These are phyloP conservation scores for Dioscorea alata DNA, from an alignment of 106 monocot species.

Conservation along the genomic window DNA sequence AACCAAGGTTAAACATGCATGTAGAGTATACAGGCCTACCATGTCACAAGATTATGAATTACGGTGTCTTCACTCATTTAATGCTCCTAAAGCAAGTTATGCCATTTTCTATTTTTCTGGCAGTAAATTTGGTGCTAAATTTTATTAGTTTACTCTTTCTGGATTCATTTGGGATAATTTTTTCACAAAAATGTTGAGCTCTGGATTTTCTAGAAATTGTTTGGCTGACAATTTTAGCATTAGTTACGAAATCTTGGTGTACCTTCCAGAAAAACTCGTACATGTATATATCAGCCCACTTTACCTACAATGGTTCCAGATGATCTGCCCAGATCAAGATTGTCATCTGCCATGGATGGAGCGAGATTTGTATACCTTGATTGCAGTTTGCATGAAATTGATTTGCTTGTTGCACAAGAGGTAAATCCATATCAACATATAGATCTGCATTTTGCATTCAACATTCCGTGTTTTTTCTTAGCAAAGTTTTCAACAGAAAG, in stretches of 20 bases:
- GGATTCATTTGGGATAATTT: not conserved
- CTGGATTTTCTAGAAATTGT: not conserved
- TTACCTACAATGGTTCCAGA: constrained; percentile 28
- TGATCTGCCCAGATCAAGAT: constrained; percentile 24
- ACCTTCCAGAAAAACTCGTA: constrained; percentile 28
- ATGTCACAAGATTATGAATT: too few relatives aligned
- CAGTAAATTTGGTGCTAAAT: not conserved
- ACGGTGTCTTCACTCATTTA: too few relatives aligned
- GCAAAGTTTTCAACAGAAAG: too few relatives aligned
- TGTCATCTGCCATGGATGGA: constrained; percentile 34
- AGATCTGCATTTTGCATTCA: too few relatives aligned
- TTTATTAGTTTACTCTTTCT: not conserved
- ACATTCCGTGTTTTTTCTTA: too few relatives aligned
- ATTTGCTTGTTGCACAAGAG: constrained; percentile 34
- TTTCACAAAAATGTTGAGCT: not conserved
- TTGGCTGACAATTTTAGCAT: not conserved
- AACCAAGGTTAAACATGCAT: too few relatives aligned
- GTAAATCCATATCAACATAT: constrained; percentile 6
- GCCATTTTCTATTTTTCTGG: not conserved
- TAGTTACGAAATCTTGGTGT: not conserved
- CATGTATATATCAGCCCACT: constrained; percentile 30
- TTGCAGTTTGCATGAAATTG: constrained; percentile 33
- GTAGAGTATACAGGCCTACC: too few relatives aligned
- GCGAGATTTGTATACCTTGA: constrained; percentile 43
- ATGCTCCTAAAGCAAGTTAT: too few relatives aligned